A percentile compares a stretch with the other conserved stretches of the same genome.
phyloP scores from a whole-genome alignment of 2,329 filamentous ascomycete genomes.

The Metarhizium robertsii region DNA sequence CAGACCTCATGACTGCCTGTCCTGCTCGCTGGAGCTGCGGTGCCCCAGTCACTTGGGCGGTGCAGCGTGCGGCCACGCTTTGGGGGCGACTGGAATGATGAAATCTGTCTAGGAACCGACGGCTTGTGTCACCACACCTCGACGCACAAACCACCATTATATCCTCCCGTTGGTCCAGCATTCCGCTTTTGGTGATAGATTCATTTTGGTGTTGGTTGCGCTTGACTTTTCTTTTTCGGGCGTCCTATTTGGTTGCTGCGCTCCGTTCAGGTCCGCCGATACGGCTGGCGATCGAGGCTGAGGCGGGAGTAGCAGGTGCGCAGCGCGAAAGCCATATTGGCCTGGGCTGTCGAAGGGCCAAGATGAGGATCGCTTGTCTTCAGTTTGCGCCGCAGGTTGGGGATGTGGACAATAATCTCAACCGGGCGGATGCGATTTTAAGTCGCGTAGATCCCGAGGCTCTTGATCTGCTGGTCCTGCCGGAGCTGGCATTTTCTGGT shows the following conservation, averaged over 20 bases:
- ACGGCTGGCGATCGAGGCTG: neutral
- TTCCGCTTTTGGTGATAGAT: neutral
- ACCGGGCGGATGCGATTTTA: conserved; percentile 56
- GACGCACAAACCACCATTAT: neutral
- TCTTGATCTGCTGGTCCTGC: conserved; percentile 64
- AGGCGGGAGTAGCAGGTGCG: neutral
- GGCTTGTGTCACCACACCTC: neutral
- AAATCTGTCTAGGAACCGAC: no score
- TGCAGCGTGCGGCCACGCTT: no score
- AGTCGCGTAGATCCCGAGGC: conserved; percentile 37
- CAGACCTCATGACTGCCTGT: no score
- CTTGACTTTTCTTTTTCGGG: neutral
- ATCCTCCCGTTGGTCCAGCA: neutral
- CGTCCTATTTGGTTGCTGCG: neutral
- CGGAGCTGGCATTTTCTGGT: conserved; percentile 70
- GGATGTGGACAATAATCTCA: conserved; percentile 60
- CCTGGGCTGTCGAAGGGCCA: conserved; percentile 7
- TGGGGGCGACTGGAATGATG: neutral
- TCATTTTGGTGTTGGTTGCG: neutral
- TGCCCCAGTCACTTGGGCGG: no score
- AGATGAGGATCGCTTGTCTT: conserved; percentile 60
- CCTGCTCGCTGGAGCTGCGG: no score
- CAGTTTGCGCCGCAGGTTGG: conserved; percentile 67
- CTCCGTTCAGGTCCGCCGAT: no score
- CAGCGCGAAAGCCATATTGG: neutral